phyloP scores from a whole-genome alignment of 345 rosid species.

The Anastatica hierochuntica region DNA sequence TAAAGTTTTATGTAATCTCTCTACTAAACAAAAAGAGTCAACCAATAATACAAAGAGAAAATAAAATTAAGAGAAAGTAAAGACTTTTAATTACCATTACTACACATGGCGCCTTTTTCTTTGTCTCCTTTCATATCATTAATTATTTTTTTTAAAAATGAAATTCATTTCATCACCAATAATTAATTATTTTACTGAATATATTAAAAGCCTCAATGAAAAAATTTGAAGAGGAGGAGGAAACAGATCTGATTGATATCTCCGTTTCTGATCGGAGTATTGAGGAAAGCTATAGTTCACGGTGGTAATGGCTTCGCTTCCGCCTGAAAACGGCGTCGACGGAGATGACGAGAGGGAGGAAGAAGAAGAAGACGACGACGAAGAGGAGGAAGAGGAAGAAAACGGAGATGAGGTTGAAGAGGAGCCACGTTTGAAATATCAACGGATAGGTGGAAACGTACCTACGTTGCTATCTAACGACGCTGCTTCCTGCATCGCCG shows the following conservation, averaged over 20 bases:
- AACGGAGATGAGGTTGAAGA: slow-evolving; percentile 69
- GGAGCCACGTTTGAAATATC: slow-evolving; percentile 93
- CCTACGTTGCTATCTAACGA: slow-evolving; percentile 75
- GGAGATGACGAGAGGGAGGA: slow-evolving; percentile 69
- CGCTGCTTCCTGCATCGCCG: slow-evolving; percentile 88
- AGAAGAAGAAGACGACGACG: slow-evolving; percentile 42
- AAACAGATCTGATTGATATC: slow-evolving; percentile 17
- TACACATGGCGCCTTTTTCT: slow-evolving; percentile 20
- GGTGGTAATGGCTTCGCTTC: slow-evolving; percentile 54
- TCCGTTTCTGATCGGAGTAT: neutral
- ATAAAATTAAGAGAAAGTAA: too few relatives aligned
- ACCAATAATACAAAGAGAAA: too few relatives aligned
- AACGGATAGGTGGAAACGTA: slow-evolving; percentile 91
- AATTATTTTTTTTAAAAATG: neutral
- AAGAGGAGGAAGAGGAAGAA: slow-evolving; percentile 55
- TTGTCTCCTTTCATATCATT: slow-evolving; percentile 28
- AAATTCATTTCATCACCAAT: slow-evolving; percentile 1
- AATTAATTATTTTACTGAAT: slow-evolving; percentile 1
- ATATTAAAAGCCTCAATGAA: slow-evolving; percentile 6
- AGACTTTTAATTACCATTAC: too few relatives aligned
- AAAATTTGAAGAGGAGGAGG: neutral
- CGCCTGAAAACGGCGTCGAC: slow-evolving; percentile 88
- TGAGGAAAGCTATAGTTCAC: neutral
- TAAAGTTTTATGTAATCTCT: too few relatives aligned
- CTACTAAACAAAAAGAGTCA: too few relatives aligned